Base-by-base conservation (phyloP, 208 protist genomes). In the Jaenimonas drosophilae region DNA sequence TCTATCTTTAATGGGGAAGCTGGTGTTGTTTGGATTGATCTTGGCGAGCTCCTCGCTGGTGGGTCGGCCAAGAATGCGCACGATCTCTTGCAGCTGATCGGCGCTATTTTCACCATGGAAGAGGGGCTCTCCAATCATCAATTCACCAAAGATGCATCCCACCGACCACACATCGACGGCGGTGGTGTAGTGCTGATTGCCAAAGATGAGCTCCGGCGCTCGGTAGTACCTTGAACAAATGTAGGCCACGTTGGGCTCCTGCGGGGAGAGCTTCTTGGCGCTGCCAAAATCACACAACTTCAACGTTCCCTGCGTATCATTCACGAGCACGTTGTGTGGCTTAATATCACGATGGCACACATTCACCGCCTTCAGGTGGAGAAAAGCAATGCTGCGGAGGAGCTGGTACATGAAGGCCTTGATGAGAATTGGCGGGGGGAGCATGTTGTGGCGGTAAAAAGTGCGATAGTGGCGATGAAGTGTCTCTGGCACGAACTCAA, bases 201-300 rank as follows among this genome's bases (percentile, higher is more conserved):
- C 96, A 25, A 99, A 96, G n/a, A 99, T 87, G 31, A 99, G 79
- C 76, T 99, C 97, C 4, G 97, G 96, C 0, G 93, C 96, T 55
- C 99, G 99, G 63, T 98, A 99, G 76, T 99, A 99, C 32, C 98
- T 77, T 2, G 96, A 99, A 47, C 98, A 98, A 33, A 99, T 98
- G 64, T 98, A 97, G 28, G 99, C 97, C 63, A 99, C 99, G 74
- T 99, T 99, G 47, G 97, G 94, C 62, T 92, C 76, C 28, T 75
- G 74, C 20, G 95, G 90, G 28, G 98, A 96, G 53, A 99, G 98
- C 54, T 99, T 99, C 78, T 99, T 98, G 2, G 98, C 98, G 32
- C 99, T 82, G 49, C 98, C 92, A 90, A 97, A 98, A 59, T 98
- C 96, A 49, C 99, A 99, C 2, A 99, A 67, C 54, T 98, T 86